These are phyloP conservation scores for Orbilia blumenaviensis DNA, from an alignment of 2,329 filamentous ascomycete genomes.

Conservation along the genomic window DNA sequence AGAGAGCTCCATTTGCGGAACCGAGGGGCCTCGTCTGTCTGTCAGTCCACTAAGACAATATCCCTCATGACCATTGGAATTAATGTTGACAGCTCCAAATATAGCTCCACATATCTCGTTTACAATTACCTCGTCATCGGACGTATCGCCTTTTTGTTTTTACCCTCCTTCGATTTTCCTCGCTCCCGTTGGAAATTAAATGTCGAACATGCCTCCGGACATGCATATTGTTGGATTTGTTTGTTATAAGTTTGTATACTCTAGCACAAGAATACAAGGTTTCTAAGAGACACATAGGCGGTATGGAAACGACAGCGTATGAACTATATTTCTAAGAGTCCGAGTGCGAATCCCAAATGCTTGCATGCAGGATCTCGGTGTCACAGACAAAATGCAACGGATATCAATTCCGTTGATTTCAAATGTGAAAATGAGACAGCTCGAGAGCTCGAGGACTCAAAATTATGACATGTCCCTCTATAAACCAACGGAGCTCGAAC, in stretches of 20 bases:
- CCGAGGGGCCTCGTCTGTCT: background rate
- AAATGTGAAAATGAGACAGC: background rate
- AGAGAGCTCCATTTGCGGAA: conserved; percentile 1
- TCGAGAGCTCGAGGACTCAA: background rate
- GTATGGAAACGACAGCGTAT: background rate
- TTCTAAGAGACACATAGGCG: background rate
- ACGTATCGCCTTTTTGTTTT: background rate
- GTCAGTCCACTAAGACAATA: background rate
- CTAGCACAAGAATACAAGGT: conserved; percentile 4
- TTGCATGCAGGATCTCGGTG: conserved; percentile 10
- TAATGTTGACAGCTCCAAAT: conserved; percentile 44
- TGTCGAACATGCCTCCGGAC: conserved; percentile 20
- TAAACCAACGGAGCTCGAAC: background rate
- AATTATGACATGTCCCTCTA: background rate
- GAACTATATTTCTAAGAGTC: conserved; percentile 22
- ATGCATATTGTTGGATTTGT: conserved; percentile 34
- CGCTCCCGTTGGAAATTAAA: background rate
- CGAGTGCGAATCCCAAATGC: background rate
- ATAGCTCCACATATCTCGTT: conserved; percentile 11
- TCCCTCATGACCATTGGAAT: conserved; percentile 41
- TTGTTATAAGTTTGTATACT: conserved; percentile 5
- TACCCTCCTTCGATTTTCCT: background rate
- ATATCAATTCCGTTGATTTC: conserved; percentile 4
- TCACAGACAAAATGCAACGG: background rate
- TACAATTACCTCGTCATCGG: background rate